A percentile compares a stretch with the other conserved stretches of the same genome.
phyloP scores from a whole-genome alignment of 495 filamentous ascomycete genomes.

The Viridothelium virens region DNA sequence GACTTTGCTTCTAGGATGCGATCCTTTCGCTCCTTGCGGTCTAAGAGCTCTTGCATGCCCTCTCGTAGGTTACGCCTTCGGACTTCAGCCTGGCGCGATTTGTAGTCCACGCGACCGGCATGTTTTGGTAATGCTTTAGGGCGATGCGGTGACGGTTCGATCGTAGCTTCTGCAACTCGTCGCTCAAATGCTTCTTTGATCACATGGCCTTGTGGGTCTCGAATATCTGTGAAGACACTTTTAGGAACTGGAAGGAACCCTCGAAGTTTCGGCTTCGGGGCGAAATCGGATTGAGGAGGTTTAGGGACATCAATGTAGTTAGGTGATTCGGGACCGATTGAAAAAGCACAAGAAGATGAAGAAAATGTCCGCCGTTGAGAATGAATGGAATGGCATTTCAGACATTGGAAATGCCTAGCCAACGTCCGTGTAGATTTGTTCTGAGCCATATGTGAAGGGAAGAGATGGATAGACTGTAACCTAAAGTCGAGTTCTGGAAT shows the following conservation, averaged over 20 bases:
- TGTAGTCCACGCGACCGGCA: constrained; percentile 49
- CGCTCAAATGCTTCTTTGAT: constrained; percentile 51
- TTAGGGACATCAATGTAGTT: constrained; percentile 66
- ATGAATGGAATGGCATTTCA: constrained; percentile 9
- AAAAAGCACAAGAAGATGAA: constrained; percentile 30
- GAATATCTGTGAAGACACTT: constrained; percentile 47
- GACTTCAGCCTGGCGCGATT: constrained; percentile 50
- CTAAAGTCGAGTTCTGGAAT: background rate
- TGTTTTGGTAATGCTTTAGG: background rate
- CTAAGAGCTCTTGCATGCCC: constrained; percentile 50
- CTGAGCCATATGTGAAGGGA: background rate
- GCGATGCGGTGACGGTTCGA: constrained; percentile 34
- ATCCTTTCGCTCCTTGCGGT: constrained; percentile 47
- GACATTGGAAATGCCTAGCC: background rate
- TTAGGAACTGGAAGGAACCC: constrained; percentile 65
- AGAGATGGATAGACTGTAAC: background rate
- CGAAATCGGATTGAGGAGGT: constrained; percentile 41
- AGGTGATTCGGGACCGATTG: constrained; percentile 59
- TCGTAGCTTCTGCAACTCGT: constrained; percentile 32
- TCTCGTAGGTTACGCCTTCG: constrained; percentile 58
- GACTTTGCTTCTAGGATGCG: constrained; percentile 33
- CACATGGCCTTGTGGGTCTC: constrained; percentile 25
- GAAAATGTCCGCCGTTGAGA: constrained; percentile 37
- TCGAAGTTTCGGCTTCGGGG: constrained; percentile 48
- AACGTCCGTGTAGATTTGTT: background rate